phyloP scores from a whole-genome alignment of 495 filamentous ascomycete genomes.

The Penicillium ochrochloron region DNA sequence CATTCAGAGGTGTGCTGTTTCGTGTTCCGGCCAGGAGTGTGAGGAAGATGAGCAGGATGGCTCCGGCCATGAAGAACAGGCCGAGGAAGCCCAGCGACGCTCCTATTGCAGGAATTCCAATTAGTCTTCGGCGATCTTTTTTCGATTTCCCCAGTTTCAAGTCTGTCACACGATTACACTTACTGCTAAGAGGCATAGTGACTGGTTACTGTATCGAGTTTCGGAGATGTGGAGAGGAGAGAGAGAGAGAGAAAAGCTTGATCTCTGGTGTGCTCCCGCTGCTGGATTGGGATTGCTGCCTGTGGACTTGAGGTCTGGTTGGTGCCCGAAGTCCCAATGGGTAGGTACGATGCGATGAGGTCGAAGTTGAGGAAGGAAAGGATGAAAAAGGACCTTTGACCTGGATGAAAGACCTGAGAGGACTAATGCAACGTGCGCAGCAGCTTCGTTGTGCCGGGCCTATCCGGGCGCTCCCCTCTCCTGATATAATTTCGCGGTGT shows the following conservation, averaged over 20 bases:
- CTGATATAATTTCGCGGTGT: conserved; percentile 20
- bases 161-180: conserved; percentile 3
- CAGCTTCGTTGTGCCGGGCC: conserved; percentile 19
- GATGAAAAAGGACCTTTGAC: neutral
- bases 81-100: conserved; percentile 60
- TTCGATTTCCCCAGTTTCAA: neutral
- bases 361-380: conserved; percentile 2
- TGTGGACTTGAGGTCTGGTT: conserved; percentile 1
- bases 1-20: conserved; percentile 63
- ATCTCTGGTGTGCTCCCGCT: neutral
- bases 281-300: conserved; percentile 3
- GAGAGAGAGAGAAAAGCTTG: neutral
- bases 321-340: conserved; percentile 17
- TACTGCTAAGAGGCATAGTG: conserved; percentile 46
- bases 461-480: conserved; percentile 19
- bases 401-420: conserved; percentile 6
- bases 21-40: conserved; percentile 73
- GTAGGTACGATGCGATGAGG: conserved; percentile 10
- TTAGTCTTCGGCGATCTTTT: conserved; percentile 15
- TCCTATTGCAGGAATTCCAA: conserved; percentile 35
- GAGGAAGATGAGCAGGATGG: conserved; percentile 79
- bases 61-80: conserved; percentile 75
- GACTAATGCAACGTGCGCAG: neutral
- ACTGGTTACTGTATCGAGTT: conserved; percentile 4
- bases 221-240: neutral